phyloP scores from a whole-genome alignment of 441 rosid genomes.

The Rhodomyrtus psidioides region DNA sequence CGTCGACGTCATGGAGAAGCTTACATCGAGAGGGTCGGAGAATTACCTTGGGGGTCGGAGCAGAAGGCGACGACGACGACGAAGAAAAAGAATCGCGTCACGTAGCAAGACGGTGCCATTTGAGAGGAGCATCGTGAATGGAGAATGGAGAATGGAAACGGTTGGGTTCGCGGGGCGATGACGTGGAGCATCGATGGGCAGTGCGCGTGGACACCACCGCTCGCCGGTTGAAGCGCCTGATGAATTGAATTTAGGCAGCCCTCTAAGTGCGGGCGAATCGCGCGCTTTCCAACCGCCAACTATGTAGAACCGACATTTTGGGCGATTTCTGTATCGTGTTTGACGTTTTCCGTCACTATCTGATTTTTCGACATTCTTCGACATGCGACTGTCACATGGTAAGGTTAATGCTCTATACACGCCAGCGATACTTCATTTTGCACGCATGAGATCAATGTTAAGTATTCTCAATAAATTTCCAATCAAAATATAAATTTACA shows the following conservation, averaged over 20 bases:
- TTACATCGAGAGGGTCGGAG: neutral
- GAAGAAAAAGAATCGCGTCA: too few relatives aligned
- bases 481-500: too few relatives aligned
- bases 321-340: too few relatives aligned
- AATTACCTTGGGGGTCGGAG: neutral
- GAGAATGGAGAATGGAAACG: too few relatives aligned
- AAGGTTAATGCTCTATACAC: too few relatives aligned
- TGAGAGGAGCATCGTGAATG: neutral
- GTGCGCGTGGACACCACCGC: neutral
- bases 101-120: neutral
- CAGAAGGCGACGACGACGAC: fast-evolving
- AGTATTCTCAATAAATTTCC: too few relatives aligned
- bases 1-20: neutral
- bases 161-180: neutral
- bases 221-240: neutral
- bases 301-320: too few relatives aligned
- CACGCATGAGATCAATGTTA: too few relatives aligned
- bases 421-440: too few relatives aligned
- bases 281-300: neutral
- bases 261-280: neutral
- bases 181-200: neutral
- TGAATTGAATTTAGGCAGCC: neutral
- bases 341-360: too few relatives aligned
- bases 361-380: too few relatives aligned
- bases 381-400: too few relatives aligned